Evolutionary conservation across 2,329 filamentous ascomycete genomes (phyloP).

Genomic region (Simplicillium aogashimaense): DNA sequence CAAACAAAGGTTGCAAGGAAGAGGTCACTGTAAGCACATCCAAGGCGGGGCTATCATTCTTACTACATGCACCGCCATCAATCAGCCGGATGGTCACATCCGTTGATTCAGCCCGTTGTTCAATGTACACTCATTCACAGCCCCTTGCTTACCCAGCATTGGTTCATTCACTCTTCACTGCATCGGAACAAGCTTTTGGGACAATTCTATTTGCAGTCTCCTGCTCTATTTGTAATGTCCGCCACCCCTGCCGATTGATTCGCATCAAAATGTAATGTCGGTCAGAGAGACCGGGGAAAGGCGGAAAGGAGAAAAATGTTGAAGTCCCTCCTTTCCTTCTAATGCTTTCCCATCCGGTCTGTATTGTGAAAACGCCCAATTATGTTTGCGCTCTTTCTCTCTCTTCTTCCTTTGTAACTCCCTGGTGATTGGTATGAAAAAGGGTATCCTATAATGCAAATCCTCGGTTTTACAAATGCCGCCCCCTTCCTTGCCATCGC

Average conservation of each 20-base stretch:
- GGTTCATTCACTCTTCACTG: too few species aligned
- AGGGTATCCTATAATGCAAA: conserved; percentile 31
- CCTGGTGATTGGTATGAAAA: conserved; percentile 7
- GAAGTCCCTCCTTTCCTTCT: conserved; percentile 19
- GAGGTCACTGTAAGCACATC: too few species aligned
- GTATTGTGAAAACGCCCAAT: conserved; percentile 22
- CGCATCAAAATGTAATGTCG: conserved; percentile 14
- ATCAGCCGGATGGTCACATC: too few species aligned
- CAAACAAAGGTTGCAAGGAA: too few species aligned
- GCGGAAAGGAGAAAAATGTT: conserved; percentile 30
- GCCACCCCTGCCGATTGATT: conserved; percentile 7
- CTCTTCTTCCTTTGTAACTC: conserved; percentile 9
- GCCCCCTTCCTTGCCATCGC: not conserved
- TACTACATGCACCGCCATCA: too few species aligned
- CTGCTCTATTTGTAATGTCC: too few species aligned
- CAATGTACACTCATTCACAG: too few species aligned
- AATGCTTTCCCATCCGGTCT: conserved; percentile 29
- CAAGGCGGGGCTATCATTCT: too few species aligned
- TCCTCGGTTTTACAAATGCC: conserved; percentile 10
- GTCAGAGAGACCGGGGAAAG: conserved; percentile 27
- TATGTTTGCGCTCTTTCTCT: conserved; percentile 15
- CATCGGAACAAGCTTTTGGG: too few species aligned
- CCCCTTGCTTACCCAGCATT: too few species aligned
- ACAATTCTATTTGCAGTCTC: too few species aligned
- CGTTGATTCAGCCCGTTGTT: too few species aligned